Evolutionary conservation across 805 yeast genomes (phyloP), one percentile per base, ranked within the genome.

Genomic region (Yamadazyma olivae): DNA sequence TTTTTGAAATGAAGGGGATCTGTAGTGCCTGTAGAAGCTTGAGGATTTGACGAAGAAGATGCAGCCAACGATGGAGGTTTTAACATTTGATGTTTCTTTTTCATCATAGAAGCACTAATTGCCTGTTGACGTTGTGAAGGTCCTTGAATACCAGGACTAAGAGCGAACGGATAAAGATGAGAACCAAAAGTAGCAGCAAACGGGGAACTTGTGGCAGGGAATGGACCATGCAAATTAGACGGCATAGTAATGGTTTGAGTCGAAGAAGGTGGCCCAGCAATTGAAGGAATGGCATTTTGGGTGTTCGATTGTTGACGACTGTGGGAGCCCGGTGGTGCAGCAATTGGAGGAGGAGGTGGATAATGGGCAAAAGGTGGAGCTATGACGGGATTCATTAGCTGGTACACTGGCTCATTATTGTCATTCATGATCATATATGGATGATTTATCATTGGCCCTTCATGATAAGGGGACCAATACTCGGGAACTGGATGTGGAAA

Each of bases 91-190:
- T 53, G 48, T 36, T 58, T 50, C 40, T 60, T 61, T 39, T 50
- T 48, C 64, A 57, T 57, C 64, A 60, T 59, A 21, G 53, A 46
- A 8, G 60, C 54, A 36, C 61, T 57, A 13, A 53, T 53, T 10
- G 57, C 55, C 33, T 58, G 65, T 36, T 60, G 67, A 13, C 67
- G 45, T 10, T 45, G 48, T 12, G 62, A 56, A 8, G 42, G 39
- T 12, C 27, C 41, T 14, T 19, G 32, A 12, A 22, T 5, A 17
- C 17, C 26, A 5, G 38, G 41, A 25, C 41, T 33, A 7, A 34
- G 5, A 7, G 27, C 13, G 35, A 16, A 38, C 14, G 41, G 33
- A 16, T 33, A 30, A 9, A 39, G 39, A 18, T 38, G 38, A n/a
- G 24, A 28, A 5, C 36, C 41, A 26, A 30, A 32, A 9, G 35